Base-by-base conservation (phyloP, 2,329 filamentous ascomycete genomes). In the Polychaeton citri region DNA sequence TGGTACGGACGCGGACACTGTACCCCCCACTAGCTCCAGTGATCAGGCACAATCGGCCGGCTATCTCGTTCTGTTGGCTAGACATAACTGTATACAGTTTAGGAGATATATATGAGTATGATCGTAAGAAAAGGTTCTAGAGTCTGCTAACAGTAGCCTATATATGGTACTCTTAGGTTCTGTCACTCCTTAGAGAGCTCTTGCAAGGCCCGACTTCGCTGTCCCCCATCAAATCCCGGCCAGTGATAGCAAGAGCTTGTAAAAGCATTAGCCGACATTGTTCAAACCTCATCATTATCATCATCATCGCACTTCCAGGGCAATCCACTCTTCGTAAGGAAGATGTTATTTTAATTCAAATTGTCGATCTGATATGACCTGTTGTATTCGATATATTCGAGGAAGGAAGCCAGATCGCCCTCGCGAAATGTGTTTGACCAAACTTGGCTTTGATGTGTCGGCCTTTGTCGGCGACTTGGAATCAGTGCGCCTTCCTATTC, bases 11-110 rank as follows among this genome's bases (percentile, higher is more conserved):
- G n/a, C n/a, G n/a, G n/a, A n/a, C n/a, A n/a, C n/a, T n/a, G 52
- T 54, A 72, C 71, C 72, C 71, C 46, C 69, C 70, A 32, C 71
- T 74, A 32, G 68, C 72, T 30, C 72, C 72, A 1, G 72, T 76
- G 35, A 76, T 67, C 10, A 76, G 61, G 32, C 69, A 72, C 28
- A 76, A 54, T 36, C 68, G 62, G 38, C 69, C 71, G 24, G 58
- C 56, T 39, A 76, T 41, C 17, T 52, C 43, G 36, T 59, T 60
- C 36, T 55, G 42, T 33, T 38, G 36, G 21, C 37, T 40, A 16
- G 47, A 37, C 38, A 38, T 39, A 15, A 26, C 8, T 8, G 13
- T 26, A 13, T 13, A 26, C 21, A 8, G 8, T 8, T 13, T 8
- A 13, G 21, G 8, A 26, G 13, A 26, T 26, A 8, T 26, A 26